phyloP scores from a whole-genome alignment of 2,329 filamentous ascomycete species.

The Pseudophaeomoniella oleicola region DNA sequence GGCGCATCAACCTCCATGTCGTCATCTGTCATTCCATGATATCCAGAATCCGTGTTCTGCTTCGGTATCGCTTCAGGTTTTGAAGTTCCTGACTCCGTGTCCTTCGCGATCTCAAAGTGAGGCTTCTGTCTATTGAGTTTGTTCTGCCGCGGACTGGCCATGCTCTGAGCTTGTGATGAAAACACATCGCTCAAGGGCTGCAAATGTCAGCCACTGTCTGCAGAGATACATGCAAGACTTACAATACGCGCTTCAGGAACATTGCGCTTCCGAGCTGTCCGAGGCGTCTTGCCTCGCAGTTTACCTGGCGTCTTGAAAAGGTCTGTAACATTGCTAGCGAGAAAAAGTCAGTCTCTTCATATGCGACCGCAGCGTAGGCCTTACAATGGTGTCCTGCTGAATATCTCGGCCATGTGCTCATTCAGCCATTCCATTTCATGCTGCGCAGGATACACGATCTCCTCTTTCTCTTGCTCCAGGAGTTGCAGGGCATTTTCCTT shows the following conservation, averaged over 20 bases:
- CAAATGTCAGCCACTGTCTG: slow-evolving; percentile 5
- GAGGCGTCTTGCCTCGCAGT: slow-evolving; percentile 32
- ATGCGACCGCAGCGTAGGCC: slow-evolving; percentile 18
- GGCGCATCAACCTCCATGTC: slow-evolving; percentile 22
- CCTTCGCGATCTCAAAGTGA: slow-evolving; percentile 15
- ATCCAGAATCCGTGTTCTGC: slow-evolving; percentile 28
- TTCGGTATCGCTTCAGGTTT: slow-evolving; percentile 17
- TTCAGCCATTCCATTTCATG: slow-evolving; percentile 98
- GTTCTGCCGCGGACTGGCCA: slow-evolving; percentile 16
- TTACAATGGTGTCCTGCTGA: slow-evolving; percentile 74
- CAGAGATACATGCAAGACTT: slow-evolving; percentile 11
- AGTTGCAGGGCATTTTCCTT: slow-evolving; percentile 63
- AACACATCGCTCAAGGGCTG: slow-evolving; percentile 35
- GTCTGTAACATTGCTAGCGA: slow-evolving; percentile 66
- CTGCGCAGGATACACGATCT: slow-evolving; percentile 79
- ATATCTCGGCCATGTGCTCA: slow-evolving; percentile 93
- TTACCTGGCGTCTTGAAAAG: slow-evolving; percentile 63
- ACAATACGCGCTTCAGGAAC: slow-evolving; percentile 28
- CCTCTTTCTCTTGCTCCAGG: slow-evolving; percentile 69
- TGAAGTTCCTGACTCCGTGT: slow-evolving; percentile 17
- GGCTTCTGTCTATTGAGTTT: slow-evolving; percentile 19
- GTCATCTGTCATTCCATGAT: slow-evolving; percentile 29
- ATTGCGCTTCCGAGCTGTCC: slow-evolving; percentile 28
- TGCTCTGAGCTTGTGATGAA: slow-evolving; percentile 23
- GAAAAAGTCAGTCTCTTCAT: slow-evolving; percentile 3